phyloP scores from a whole-genome alignment of 192 early-diverging fungal genomes.

The Neocallimastix lanati region DNA sequence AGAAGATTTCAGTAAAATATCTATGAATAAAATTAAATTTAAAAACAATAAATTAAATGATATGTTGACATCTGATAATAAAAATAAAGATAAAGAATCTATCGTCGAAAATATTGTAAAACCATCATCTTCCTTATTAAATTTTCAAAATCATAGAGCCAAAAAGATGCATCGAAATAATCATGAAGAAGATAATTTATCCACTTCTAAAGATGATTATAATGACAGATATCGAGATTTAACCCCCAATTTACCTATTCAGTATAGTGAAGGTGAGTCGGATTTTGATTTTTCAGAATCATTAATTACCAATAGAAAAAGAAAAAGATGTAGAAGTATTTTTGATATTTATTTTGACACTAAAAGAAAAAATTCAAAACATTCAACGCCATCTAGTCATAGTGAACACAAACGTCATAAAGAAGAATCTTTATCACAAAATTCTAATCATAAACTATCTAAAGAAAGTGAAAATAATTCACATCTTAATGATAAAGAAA shows the following conservation, averaged over 20 bases:
- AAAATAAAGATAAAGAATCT: no score
- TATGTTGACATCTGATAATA: no score
- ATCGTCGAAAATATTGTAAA: no score
- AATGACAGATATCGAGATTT: neutral
- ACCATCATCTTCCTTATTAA: neutral
- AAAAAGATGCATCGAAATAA: neutral
- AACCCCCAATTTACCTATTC: neutral
- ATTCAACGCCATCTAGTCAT: neutral
- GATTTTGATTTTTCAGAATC: neutral
- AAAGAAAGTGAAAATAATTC: neutral
- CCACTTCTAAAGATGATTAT: neutral
- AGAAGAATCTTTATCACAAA: neutral
- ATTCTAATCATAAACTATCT: neutral
- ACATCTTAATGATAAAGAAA: no score
- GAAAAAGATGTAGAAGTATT: neutral
- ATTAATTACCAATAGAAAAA: neutral
- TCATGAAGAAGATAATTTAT: neutral
- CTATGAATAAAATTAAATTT: no score
- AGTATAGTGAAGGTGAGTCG: neutral
- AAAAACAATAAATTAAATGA: no score
- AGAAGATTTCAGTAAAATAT: no score
- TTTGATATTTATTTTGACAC: neutral
- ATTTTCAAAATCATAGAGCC: neutral
- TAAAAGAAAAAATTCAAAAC: neutral
- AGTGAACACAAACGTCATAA: neutral